A percentile compares a stretch with the other conserved stretches of the same genome.
phyloP scores from a whole-genome alignment of 257 asterid genomes.

The Fraxinus americana region DNA sequence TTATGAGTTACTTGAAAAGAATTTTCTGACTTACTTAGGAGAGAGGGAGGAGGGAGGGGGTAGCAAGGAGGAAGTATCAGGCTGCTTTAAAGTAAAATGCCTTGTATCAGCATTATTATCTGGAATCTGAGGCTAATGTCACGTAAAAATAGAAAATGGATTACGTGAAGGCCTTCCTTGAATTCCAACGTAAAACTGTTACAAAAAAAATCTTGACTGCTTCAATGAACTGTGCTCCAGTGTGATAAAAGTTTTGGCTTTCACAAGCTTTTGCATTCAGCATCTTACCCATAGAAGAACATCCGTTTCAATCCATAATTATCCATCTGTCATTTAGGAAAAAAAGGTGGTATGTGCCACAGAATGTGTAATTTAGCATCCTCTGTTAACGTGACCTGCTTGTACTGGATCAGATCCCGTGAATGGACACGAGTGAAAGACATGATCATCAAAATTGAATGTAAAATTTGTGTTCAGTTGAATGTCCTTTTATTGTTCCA shows the following conservation, averaged over 20 bases:
- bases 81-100: conserved; percentile 13
- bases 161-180: not conserved
- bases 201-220: not conserved
- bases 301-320: not conserved
- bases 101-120: not conserved
- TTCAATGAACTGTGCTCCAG: not conserved
- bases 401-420: not conserved
- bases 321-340: not conserved
- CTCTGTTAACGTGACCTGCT: not conserved
- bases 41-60: not conserved
- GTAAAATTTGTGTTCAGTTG: not conserved
- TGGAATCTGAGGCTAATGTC: not conserved
- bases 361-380: not conserved
- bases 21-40: not conserved
- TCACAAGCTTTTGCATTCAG: not conserved
- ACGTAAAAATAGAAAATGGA: not conserved
- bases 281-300: not conserved
- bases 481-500: not conserved
- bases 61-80: conserved; percentile 2
- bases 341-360: not conserved
- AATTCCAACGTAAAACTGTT: not conserved
- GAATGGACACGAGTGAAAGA: not conserved
- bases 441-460: not conserved
- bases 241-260: not conserved
- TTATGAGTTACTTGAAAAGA: conserved; percentile 8